phyloP scores from a whole-genome alignment of 768 basidiomycete species.

The Porpolomopsis calyptriformis region DNA sequence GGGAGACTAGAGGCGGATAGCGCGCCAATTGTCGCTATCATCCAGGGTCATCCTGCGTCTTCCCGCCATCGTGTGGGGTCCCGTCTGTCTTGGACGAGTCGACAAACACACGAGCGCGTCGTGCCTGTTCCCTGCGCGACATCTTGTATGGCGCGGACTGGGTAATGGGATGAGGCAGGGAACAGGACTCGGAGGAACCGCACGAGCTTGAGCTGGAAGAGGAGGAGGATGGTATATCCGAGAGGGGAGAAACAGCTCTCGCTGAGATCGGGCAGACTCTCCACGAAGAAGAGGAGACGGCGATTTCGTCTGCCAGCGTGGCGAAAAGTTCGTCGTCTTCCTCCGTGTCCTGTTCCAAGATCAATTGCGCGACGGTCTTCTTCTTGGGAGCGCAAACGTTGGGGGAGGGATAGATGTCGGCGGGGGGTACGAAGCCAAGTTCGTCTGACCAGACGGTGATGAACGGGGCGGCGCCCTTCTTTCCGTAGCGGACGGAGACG shows the following conservation, averaged over 20 bases:
- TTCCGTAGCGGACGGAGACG: slow-evolving; percentile 55
- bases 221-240: slow-evolving; percentile 49
- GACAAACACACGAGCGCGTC: slow-evolving; percentile 61
- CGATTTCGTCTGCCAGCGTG: slow-evolving; percentile 63
- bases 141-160: slow-evolving; percentile 23
- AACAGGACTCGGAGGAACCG: background rate
- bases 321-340: slow-evolving; percentile 66
- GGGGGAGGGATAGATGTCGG: slow-evolving; percentile 7
- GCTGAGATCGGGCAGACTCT: slow-evolving; percentile 40
- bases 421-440: slow-evolving; percentile 14
- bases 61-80: slow-evolving; percentile 79
- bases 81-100: slow-evolving; percentile 72
- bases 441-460: slow-evolving; percentile 64
- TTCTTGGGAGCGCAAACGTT: slow-evolving; percentile 5
- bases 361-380: slow-evolving; percentile 66
- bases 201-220: slow-evolving; percentile 58
- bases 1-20: background rate
- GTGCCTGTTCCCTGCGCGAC: slow-evolving; percentile 59
- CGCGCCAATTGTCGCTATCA: background rate
- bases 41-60: slow-evolving; percentile 29
- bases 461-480: slow-evolving; percentile 25
- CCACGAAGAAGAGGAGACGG: slow-evolving; percentile 50
- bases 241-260: slow-evolving; percentile 50
- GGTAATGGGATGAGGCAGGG: background rate
- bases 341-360: slow-evolving; percentile 57